Evolutionary conservation across 2,329 filamentous ascomycete species (phyloP).

Genomic region (Nothophaeocryptopus gaeumannii): DNA sequence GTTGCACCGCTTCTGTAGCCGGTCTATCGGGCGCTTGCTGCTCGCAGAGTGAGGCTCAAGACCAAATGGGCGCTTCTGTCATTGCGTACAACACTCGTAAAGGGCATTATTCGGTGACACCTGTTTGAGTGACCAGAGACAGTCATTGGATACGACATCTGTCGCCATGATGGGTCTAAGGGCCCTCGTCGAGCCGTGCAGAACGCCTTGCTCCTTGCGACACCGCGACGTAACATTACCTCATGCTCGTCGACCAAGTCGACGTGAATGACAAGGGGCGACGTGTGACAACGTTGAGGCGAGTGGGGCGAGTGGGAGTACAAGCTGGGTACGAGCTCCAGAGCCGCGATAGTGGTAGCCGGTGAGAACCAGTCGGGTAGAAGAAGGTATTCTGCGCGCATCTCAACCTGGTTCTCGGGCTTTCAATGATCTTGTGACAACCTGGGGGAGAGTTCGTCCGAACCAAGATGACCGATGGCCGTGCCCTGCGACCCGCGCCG

Average conservation of each 20-base stretch:
- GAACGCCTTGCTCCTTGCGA: conserved; percentile 19
- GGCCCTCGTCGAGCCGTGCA: conserved; percentile 7
- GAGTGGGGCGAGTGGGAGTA: conserved; percentile 14
- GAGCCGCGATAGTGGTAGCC: conserved; percentile 19
- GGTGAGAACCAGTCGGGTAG: conserved; percentile 19
- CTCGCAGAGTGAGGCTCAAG: no score
- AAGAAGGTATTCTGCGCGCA: conserved; percentile 1
- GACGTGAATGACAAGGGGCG: conserved; percentile 21
- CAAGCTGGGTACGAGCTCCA: conserved; percentile 11
- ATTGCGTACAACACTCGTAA: neutral
- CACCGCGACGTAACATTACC: conserved; percentile 15
- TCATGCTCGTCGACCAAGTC: conserved; percentile 18
- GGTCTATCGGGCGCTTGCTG: no score
- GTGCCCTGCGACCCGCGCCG: conserved; percentile 17
- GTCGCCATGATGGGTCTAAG: no score
- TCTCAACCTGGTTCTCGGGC: conserved; percentile 20
- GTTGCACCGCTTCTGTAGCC: no score
- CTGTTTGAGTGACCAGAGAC: neutral
- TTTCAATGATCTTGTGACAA: conserved; percentile 20
- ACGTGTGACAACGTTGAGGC: conserved; percentile 18
- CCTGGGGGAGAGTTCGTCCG: conserved; percentile 15
- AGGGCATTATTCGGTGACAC: conserved; percentile 1
- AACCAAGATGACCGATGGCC: conserved; percentile 23
- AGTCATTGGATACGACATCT: no score
- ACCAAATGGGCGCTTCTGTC: neutral